Evolutionary conservation across 139 green algal genomes (phyloP), one percentile per base, ranked within the genome.

Genomic region (Haematococcus sp.): DNA sequence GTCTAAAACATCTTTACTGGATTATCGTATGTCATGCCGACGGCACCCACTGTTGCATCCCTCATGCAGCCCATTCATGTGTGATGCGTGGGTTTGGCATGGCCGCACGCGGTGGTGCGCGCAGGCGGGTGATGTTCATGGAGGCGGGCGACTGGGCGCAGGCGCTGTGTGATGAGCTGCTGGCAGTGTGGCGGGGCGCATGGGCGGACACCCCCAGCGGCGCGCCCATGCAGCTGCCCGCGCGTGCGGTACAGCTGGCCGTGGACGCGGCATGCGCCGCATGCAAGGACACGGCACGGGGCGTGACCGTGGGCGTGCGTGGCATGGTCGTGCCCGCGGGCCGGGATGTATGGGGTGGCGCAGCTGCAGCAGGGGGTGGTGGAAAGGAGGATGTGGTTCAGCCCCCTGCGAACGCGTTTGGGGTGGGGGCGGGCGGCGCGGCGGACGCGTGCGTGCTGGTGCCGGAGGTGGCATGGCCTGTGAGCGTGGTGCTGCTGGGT

Each of bases 111-210:
- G n/a, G n/a, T n/a, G 63, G 63, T 70, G 35, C 31, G 32, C 31
- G 2, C 40, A 70, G 63, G 63, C 63, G 63, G 15, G 58, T 51
- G 22, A 40, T 70, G 4, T 70, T 70, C 63, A 31, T 70, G 16
- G 63, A 70, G 35, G 63, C 35, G 11, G 63, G 63, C 31, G 33
- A 70, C 63, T 70, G 52, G 52, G 63, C 63, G 1, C 63, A 70
- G 40, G 32, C 27, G 35, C 63, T 70, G 27, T 27, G 13, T 7
- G 63, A 70, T 20, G 23, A 35, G 7, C 35, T 70, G 22, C 2
- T 35, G 13, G 35, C 40, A 7, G 11, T 11, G 11, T 49, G 40
- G 40, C 7, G 7, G 40, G 40, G 7, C 40, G 40, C 40, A 49
- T 49, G 40, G 40, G 40, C 40, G 11, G 40, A 49, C 11, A 11